These are phyloP conservation scores for Colletotrichum ledebouriae DNA, from an alignment of 2,329 filamentous ascomycete genomes.

Conservation along the genomic window DNA sequence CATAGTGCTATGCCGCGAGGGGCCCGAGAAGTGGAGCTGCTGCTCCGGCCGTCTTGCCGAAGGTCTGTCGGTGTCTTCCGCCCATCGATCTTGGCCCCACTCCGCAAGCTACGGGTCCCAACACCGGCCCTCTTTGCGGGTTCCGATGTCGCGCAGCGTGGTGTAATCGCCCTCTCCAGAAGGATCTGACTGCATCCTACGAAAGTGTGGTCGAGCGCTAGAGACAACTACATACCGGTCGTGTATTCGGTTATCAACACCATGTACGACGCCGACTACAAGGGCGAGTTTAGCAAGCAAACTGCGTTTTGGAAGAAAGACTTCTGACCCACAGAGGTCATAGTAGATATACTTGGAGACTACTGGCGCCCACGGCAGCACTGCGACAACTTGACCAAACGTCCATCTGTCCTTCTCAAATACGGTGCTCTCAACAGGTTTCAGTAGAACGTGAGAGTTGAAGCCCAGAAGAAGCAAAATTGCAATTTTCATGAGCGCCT, in stretches of 20 bases:
- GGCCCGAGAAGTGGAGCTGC: no score
- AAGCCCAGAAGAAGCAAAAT: not conserved
- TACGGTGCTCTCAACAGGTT: no score
- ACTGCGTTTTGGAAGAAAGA: fast-evolving
- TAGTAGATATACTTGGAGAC: slow-evolving; percentile 44
- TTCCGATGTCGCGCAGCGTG: no score
- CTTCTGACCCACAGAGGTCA: slow-evolving; percentile 42
- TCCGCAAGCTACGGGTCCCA: no score
- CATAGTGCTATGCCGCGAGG: no score
- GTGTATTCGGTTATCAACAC: slow-evolving; percentile 15
- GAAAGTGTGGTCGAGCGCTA: not conserved
- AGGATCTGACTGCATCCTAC: no score
- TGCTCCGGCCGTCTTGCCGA: no score
- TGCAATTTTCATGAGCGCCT: not conserved
- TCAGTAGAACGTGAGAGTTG: not conserved
- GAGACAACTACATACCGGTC: not conserved
- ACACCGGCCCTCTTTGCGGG: no score
- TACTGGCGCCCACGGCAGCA: slow-evolving; percentile 46
- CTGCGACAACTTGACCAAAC: slow-evolving; percentile 47
- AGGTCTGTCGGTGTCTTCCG: no score
- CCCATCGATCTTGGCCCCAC: no score
- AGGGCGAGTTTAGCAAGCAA: not conserved
- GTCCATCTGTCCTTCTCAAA: slow-evolving; percentile 40
- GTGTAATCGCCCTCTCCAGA: no score
- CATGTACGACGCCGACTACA: slow-evolving; percentile 15